These are phyloP conservation scores for Herpotrichia juniperi DNA, from an alignment of 2,329 filamentous ascomycete genomes.

Conservation along the genomic window DNA sequence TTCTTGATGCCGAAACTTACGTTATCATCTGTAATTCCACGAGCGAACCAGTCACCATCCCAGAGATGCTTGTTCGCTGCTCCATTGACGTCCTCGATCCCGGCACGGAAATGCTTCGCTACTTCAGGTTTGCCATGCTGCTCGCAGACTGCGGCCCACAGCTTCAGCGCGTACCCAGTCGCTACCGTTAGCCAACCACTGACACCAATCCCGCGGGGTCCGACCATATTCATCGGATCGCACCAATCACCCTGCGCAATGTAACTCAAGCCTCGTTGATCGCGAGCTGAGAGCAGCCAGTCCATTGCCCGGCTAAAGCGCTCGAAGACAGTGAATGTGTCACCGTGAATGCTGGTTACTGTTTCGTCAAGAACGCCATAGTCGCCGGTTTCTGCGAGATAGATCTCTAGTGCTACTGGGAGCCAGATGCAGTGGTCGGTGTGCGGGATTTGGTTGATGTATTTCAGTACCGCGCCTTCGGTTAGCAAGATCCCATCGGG, in stretches of 20 bases:
- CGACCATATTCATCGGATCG: slow-evolving; percentile 69
- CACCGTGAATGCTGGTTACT: slow-evolving; percentile 52
- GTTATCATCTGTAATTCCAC: slow-evolving; percentile 63
- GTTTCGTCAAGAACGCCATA: slow-evolving; percentile 56
- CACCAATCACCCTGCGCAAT: slow-evolving; percentile 67
- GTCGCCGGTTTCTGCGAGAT: slow-evolving; percentile 62
- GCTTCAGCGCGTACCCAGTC: slow-evolving; percentile 58
- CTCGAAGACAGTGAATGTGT: slow-evolving; percentile 59
- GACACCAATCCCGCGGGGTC: slow-evolving; percentile 62
- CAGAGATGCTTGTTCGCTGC: slow-evolving; percentile 61
- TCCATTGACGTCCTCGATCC: slow-evolving; percentile 55
- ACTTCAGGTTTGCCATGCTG: slow-evolving; percentile 48
- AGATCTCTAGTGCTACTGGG: slow-evolving; percentile 60
- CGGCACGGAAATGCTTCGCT: slow-evolving; percentile 53
- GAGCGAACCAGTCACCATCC: slow-evolving; percentile 63
- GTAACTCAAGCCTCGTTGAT: slow-evolving; percentile 61
- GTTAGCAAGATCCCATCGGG: slow-evolving; percentile 62
- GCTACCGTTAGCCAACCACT: slow-evolving; percentile 65
- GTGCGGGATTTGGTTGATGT: slow-evolving; percentile 67
- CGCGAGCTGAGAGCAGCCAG: slow-evolving; percentile 59
- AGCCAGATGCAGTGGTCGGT: slow-evolving; percentile 67
- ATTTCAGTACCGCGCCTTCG: slow-evolving; percentile 63
- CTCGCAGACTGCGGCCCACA: slow-evolving; percentile 62
- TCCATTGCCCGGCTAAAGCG: slow-evolving; percentile 64
- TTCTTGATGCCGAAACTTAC: slow-evolving; percentile 59